These are phyloP conservation scores for Coelastrella sp. DNA, from an alignment of 139 green algal genomes.

Conservation along the genomic window DNA sequence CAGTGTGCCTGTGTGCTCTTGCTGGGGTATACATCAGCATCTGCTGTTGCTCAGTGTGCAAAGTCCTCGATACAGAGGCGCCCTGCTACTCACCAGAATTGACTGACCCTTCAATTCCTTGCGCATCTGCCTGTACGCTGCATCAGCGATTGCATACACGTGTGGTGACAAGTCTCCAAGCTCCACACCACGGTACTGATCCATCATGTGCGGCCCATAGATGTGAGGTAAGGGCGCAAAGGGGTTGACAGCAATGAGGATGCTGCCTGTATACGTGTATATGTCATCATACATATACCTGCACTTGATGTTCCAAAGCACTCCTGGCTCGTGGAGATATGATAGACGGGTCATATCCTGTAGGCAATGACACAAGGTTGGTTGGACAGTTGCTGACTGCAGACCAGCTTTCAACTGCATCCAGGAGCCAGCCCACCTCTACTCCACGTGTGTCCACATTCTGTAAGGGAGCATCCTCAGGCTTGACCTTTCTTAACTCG, in stretches of 20 bases:
- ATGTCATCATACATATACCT: slow-evolving; percentile 92
- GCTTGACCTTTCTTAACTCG: slow-evolving; percentile 19
- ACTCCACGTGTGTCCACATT: slow-evolving; percentile 78
- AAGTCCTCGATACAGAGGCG: too few species aligned
- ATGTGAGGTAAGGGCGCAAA: slow-evolving; percentile 87
- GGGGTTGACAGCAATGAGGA: slow-evolving; percentile 96
- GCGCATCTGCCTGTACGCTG: slow-evolving; percentile 89
- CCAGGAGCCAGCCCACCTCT: slow-evolving; percentile 74
- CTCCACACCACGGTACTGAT: slow-evolving; percentile 82
- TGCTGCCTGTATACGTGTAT: slow-evolving; percentile 95
- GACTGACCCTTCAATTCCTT: slow-evolving; percentile 84
- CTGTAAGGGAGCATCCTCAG: slow-evolving; percentile 82
- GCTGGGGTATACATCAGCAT: background rate
- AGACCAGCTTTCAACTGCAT: slow-evolving; percentile 2
- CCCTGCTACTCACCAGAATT: slow-evolving; percentile 85
- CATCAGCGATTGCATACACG: slow-evolving; percentile 93
- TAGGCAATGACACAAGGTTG: background rate
- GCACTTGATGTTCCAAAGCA: slow-evolving; percentile 90
- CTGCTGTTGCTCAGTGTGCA: too few species aligned
- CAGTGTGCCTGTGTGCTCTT: background rate
- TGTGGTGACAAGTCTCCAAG: slow-evolving; percentile 95
- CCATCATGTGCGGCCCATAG: slow-evolving; percentile 95
- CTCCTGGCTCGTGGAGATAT: slow-evolving; percentile 98
- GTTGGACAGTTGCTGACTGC: background rate
- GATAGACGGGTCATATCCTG: slow-evolving; percentile 98